Percentiles rank a stretch among this genome's conserved stretches.
Conservation (phyloP, 345 rosid genomes). For the Citrus sp. region DNA sequence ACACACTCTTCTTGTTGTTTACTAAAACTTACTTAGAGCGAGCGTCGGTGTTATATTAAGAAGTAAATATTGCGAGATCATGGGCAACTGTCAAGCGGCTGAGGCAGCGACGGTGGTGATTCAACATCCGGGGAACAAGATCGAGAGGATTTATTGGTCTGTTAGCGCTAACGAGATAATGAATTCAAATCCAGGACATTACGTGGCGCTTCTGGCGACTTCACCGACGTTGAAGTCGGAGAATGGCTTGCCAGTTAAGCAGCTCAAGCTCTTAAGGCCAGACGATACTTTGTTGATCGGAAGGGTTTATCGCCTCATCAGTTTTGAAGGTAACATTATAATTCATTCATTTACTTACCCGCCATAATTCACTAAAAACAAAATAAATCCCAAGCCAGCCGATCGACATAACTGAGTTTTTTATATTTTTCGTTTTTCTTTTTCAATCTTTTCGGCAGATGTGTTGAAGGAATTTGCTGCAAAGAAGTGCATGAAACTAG, state of each 20-base stretch:
- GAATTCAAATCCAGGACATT: slow-evolving; percentile 75
- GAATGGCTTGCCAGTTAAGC: slow-evolving; percentile 54
- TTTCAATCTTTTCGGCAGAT: slow-evolving; percentile 29
- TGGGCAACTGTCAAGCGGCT: slow-evolving; percentile 93
- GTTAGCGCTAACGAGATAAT: slow-evolving; percentile 69
- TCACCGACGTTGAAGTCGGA: slow-evolving; percentile 39
- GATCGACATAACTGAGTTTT: background rate
- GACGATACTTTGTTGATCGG: slow-evolving; percentile 70
- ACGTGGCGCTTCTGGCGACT: slow-evolving; percentile 67
- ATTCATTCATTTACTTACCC: background rate
- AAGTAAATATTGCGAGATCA: background rate
- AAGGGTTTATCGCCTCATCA: slow-evolving; percentile 67
- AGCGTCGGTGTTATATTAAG: too few species aligned
- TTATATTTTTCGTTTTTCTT: background rate
- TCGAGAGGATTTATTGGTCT: slow-evolving; percentile 73
- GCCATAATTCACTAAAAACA: background rate
- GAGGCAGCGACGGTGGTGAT: slow-evolving; percentile 81
- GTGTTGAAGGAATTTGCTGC: slow-evolving; percentile 71
- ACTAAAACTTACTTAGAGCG: background rate
- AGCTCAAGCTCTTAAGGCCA: slow-evolving; percentile 82
- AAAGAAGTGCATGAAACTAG: slow-evolving; percentile 72
- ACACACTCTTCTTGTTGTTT: too few species aligned
- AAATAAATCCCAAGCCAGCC: background rate
- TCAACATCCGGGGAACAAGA: slow-evolving; percentile 69
- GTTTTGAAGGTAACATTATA: slow-evolving; percentile 58